Base-by-base conservation (phyloP, 768 basidiomycete genomes). In the Lyophyllum decastes region DNA sequence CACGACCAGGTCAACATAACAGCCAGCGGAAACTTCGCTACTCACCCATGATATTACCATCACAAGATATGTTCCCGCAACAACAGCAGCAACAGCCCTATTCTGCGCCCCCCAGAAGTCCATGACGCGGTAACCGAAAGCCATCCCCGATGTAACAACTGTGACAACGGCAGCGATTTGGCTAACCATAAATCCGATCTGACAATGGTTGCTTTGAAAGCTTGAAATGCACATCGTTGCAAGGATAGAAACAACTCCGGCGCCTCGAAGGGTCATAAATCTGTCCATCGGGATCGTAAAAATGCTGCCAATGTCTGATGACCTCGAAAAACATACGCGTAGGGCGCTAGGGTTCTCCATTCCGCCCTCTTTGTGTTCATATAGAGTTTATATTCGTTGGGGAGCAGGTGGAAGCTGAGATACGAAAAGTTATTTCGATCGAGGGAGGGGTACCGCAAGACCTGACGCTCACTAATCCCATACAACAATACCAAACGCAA, bases 351-450 rank as follows among this genome's bases (percentile, higher is more conserved):
- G 3, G 49, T 61, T 27, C 27, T 54, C 60, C 60, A 61, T 46
- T 54, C 60, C 1, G 40, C 34, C 48, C 50, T 55, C 19, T 58
- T 58, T 6, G 60, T 44, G 14, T 19, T 52, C 10, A 47, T 40
- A 27, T 61, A 61, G 30, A 51, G 55, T 9, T 41, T 58, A n/a
- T 58, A 61, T 35, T 61, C 60, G 40, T 60, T 51, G 9, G 59
- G 59, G n/a, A 60, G 59, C 12, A 60, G 59, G 19, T 60, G 54
- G 51, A 60, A 49, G 33, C 59, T 60, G 30, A 30, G 30, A 21
- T 21, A 11, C 11, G 2, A n/a, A 17, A 14, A 43, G 12, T 41
- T 14, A 8, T 21, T 25, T n/a, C 33, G 24, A 55, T 11, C n/a
- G 10, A 9, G 19, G 16, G n/a, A 41, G n/a, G n/a, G 16, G 2